A percentile compares a stretch with the other conserved stretches of the same genome.
Evolutionary conservation across 2,329 filamentous ascomycete genomes (phyloP).

Genomic region (Penicillium griseofulvum): DNA sequence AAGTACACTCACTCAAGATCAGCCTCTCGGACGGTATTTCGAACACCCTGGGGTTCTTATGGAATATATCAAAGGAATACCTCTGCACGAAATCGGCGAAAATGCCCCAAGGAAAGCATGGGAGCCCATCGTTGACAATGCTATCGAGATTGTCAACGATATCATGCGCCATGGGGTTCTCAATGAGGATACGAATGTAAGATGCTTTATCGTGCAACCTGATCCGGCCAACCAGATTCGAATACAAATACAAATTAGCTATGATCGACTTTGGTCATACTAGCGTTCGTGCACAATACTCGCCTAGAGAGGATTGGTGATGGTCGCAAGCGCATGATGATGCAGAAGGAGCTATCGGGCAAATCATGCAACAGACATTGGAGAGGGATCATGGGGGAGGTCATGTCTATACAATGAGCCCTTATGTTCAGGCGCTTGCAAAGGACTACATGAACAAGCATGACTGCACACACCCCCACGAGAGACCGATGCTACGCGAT

Average conservation of each 20-base stretch:
- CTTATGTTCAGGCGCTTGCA: neutral
- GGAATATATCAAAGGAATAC: neutral
- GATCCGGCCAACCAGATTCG: neutral
- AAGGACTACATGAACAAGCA: neutral
- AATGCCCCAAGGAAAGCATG: neutral
- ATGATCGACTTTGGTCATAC: constrained; percentile 2
- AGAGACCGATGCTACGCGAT: neutral
- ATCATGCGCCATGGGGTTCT: neutral
- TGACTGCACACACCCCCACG: no score
- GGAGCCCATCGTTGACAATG: neutral
- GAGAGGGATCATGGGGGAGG: neutral
- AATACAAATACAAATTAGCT: neutral
- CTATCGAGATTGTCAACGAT: neutral
- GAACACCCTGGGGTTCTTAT: neutral
- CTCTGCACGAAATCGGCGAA: neutral
- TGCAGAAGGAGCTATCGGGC: neutral
- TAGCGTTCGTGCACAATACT: neutral
- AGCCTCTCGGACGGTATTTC: neutral
- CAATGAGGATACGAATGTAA: neutral
- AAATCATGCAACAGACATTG: neutral
- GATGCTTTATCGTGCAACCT: neutral
- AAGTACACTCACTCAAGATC: neutral
- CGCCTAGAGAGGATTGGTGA: neutral
- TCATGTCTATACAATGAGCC: neutral
- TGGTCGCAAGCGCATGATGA: neutral